Conservation (phyloP, 2,329 filamentous ascomycete genomes). For the Cordyceps tenuipes region DNA sequence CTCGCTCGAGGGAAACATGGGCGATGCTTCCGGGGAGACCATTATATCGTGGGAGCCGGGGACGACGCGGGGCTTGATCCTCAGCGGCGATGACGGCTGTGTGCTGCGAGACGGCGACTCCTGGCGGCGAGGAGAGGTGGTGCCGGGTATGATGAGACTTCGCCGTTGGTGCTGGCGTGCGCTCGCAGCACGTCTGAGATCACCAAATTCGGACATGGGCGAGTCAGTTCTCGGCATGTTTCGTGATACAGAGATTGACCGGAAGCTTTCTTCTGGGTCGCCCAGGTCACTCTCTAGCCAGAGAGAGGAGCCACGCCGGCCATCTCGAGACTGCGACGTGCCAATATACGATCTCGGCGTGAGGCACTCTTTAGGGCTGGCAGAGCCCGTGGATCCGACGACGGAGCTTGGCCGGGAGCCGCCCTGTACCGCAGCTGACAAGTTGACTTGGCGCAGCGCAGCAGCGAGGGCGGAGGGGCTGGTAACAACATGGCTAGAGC, state of each 20-base stretch:
- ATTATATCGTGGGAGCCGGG: constrained; percentile 55
- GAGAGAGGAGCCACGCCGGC: constrained; percentile 64
- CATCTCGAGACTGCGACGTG: constrained; percentile 49
- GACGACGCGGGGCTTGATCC: constrained; percentile 71
- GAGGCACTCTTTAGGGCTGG: constrained; percentile 81
- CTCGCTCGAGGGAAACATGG: constrained; percentile 74
- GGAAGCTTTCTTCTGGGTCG: constrained; percentile 81
- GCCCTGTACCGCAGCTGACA: constrained; percentile 19
- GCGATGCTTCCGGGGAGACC: constrained; percentile 81
- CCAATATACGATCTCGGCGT: constrained; percentile 79
- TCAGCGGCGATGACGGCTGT: constrained; percentile 77
- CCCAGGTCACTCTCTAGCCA: constrained; percentile 75
- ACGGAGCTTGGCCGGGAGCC: constrained; percentile 42
- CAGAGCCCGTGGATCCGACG: constrained; percentile 71
- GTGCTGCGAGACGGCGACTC: constrained; percentile 76
- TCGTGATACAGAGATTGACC: constrained; percentile 68
- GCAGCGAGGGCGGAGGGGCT: constrained; percentile 46
- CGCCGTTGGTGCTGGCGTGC: constrained; percentile 76
- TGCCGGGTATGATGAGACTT: constrained; percentile 73
- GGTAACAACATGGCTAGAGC: constrained; percentile 29
- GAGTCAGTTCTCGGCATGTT: constrained; percentile 71
- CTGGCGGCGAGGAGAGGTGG: constrained; percentile 73
- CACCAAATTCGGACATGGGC: constrained; percentile 77
- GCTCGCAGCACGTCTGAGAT: constrained; percentile 66
- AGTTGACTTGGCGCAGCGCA: constrained; percentile 38